Percentiles rank a stretch among this genome's conserved stretches.
Evolutionary conservation across 2,329 filamentous ascomycete species (phyloP).

Genomic region (Nannizziopsis barbatae): DNA sequence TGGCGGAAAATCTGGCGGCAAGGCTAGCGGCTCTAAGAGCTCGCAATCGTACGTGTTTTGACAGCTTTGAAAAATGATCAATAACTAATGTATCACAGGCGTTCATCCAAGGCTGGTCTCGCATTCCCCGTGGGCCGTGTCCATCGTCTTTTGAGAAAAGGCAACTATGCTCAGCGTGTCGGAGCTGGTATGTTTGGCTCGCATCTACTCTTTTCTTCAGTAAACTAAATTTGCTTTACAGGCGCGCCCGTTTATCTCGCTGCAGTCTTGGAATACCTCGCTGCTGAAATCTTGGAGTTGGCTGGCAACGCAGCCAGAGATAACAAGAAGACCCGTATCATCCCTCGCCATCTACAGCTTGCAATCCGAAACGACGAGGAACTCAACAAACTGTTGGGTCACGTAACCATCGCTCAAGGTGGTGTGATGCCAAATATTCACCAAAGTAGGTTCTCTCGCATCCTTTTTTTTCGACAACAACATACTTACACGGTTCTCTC

Average conservation of each 20-base stretch:
- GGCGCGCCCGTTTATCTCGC: conserved; percentile 81
- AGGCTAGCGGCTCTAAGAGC: conserved; percentile 98
- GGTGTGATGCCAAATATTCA: conserved; percentile 96
- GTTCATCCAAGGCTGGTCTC: conserved; percentile 98
- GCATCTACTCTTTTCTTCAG: background rate
- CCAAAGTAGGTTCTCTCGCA: conserved; percentile 59
- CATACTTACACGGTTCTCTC: conserved; percentile 18
- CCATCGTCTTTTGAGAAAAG: conserved; percentile 96
- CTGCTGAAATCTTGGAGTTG: conserved; percentile 14
- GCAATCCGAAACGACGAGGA: conserved; percentile 99
- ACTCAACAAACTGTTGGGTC: conserved; percentile 94
- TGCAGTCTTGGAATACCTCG: conserved; percentile 14
- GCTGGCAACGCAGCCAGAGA: conserved; percentile 83
- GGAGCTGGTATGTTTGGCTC: conserved; percentile 60
- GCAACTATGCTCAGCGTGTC: conserved; percentile 99
- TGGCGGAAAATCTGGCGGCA: conserved; percentile 99
- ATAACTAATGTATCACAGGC: conserved; percentile 44
- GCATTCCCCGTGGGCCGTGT: conserved; percentile 99
- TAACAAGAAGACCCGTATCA: conserved; percentile 99
- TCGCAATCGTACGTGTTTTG: conserved; percentile 78
- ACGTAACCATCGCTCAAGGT: conserved; percentile 94
- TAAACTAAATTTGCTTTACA: conserved; percentile 19
- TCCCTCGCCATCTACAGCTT: conserved; percentile 95
- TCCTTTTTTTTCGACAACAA: conserved; percentile 13
- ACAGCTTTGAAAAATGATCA: background rate